Percentiles rank a stretch among this genome's conserved stretches.
phyloP scores from a whole-genome alignment of 257 asterid species.

The Nicotiana obtusifolia region DNA sequence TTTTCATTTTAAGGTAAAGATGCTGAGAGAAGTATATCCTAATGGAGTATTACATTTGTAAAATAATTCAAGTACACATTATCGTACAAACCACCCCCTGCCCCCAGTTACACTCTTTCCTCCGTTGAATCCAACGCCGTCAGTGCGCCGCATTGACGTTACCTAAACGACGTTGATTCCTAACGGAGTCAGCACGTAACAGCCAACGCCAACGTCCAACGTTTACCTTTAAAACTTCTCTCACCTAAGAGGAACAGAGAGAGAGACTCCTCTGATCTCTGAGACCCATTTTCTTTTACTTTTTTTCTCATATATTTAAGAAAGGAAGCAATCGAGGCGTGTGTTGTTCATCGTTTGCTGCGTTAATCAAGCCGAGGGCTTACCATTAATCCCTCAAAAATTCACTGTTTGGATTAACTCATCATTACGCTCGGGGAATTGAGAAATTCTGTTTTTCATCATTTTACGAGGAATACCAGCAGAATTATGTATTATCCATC shows the following conservation, averaged over 20 bases:
- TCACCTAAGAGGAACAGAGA: slow-evolving; percentile 16
- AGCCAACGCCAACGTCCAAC: background rate
- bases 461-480: slow-evolving; percentile 34
- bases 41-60: too few species aligned
- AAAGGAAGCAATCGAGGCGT: slow-evolving; percentile 10
- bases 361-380: slow-evolving; percentile 26
- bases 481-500: slow-evolving; percentile 43
- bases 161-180: background rate
- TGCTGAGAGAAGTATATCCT: too few species aligned
- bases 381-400: slow-evolving; percentile 33
- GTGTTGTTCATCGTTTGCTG: slow-evolving; percentile 13
- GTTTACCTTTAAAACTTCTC: slow-evolving; percentile 1
- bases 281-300: background rate
- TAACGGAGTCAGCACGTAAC: background rate
- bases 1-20: too few species aligned
- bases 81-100: too few species aligned
- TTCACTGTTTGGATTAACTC: slow-evolving; percentile 38
- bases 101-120: background rate
- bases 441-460: background rate
- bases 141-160: slow-evolving; percentile 25
- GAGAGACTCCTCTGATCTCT: slow-evolving; percentile 21
- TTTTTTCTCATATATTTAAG: background rate
- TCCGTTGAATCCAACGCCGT: slow-evolving; percentile 32
- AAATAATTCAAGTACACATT: too few species aligned
- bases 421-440: slow-evolving; percentile 22